phyloP scores from a whole-genome alignment of 371 early-diverging fungal genomes.

The Cokeromyces recurvatus region DNA sequence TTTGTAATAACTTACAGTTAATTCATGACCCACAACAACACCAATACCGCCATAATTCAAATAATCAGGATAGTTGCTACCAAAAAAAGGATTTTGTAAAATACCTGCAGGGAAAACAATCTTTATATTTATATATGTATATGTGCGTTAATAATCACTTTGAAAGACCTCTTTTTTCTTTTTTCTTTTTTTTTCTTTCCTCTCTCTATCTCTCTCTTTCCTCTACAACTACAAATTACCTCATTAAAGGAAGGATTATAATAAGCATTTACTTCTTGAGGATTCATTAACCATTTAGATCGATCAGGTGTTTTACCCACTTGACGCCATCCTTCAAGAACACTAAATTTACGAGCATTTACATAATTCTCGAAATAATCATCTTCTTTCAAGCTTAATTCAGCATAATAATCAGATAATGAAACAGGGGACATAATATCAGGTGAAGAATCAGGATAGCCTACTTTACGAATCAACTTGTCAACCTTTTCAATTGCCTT shows the following conservation, averaged over 20 bases:
- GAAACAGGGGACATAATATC: slow-evolving; percentile 43
- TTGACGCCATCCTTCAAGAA: slow-evolving; percentile 23
- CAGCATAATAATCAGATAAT: slow-evolving; percentile 42
- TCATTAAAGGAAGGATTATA: slow-evolving; percentile 52
- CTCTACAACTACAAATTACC: slow-evolving; percentile 11
- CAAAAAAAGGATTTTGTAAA: slow-evolving; percentile 52
- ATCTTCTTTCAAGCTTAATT: slow-evolving; percentile 17
- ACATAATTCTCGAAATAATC: slow-evolving; percentile 52
- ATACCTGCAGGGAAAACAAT: slow-evolving; percentile 64
- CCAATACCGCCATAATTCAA: slow-evolving; percentile 61
- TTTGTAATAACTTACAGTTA: slow-evolving; percentile 47
- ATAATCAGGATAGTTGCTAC: slow-evolving; percentile 33
- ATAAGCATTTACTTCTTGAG: slow-evolving; percentile 61
- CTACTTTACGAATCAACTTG: slow-evolving; percentile 41
- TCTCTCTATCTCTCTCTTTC: too few species aligned
- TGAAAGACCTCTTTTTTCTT: too few species aligned
- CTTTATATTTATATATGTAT: slow-evolving; percentile 3
- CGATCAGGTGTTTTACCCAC: slow-evolving; percentile 39
- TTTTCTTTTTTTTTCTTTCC: neutral
- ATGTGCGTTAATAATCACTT: neutral
- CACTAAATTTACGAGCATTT: slow-evolving; percentile 21
- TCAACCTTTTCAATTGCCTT: slow-evolving; percentile 42
- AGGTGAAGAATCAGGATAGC: slow-evolving; percentile 43
- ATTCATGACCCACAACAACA: slow-evolving; percentile 58
- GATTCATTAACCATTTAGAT: slow-evolving; percentile 49